Conservation (phyloP, 306 rosid species). For the Castanopsis chinensis region DNA sequence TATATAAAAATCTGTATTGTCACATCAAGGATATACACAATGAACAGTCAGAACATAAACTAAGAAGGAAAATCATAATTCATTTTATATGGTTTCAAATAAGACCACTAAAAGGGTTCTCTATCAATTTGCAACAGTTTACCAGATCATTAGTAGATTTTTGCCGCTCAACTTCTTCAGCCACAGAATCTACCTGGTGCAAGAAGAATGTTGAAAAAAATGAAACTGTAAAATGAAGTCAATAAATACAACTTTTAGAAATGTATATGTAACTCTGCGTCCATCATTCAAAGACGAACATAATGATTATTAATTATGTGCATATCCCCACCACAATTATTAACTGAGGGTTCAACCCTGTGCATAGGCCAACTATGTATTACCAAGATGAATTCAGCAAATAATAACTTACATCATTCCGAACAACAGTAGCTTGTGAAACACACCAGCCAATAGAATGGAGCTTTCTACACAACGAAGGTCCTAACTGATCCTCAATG, state of each 20-base stretch:
- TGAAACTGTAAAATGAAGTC: conserved; percentile 15
- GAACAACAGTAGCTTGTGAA: conserved; percentile 62
- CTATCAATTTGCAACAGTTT: conserved; percentile 13
- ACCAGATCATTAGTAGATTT: conserved; percentile 78
- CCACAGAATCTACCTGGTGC: conserved; percentile 86
- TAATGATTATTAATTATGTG: background rate
- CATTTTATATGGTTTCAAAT: conserved; percentile 9
- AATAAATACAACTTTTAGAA: conserved; percentile 6
- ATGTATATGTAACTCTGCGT: background rate
- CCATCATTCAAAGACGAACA: conserved; percentile 4
- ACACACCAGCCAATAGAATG: conserved; percentile 81
- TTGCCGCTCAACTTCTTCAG: conserved; percentile 78
- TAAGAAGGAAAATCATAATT: background rate
- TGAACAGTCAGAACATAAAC: conserved; percentile 17
- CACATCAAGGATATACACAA: conserved; percentile 11
- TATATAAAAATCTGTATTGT: conserved; percentile 69
- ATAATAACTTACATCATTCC: conserved; percentile 72
- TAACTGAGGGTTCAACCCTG: conserved; percentile 7
- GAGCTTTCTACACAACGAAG: conserved; percentile 67
- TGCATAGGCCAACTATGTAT: background rate
- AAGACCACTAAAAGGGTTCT: conserved; percentile 21
- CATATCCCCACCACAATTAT: background rate
- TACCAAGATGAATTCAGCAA: conserved; percentile 8
- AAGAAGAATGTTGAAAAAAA: conserved; percentile 15
- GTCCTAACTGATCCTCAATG: conserved; percentile 87